Evolutionary conservation across 2,329 filamentous ascomycete genomes (phyloP), one percentile per base, ranked within the genome.

Genomic region (Scleromitrula shiraiana): DNA sequence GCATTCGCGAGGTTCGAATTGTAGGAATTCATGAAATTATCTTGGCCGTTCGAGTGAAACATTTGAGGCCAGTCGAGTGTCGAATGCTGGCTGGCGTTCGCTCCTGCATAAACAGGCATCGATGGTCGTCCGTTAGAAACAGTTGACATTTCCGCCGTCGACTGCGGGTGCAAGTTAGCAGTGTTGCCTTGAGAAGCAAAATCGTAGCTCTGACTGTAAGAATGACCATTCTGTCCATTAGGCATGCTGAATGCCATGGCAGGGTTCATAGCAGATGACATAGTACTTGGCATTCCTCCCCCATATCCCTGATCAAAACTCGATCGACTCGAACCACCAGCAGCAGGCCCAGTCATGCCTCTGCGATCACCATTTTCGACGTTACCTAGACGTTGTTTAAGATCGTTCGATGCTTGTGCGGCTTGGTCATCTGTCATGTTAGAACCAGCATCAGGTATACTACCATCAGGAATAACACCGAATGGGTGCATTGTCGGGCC

Each of bases 51-150:
- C 71, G 81, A 68, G 71, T 82, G 83, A 72, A 87, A 87, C 80
- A 88, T 85, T 65, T 83, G 77, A 63, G 82, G 77, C 84, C 84
- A 88, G 70, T 88, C 83, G 50, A 84, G 71, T 71, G 75, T 68
- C 65, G 77, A 73, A 68, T 81, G 78, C 67, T 75, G 75, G 67
- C 74, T 69, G 47, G 50, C 53, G 68, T 75, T 76, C 59, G 77
- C 76, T 64, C 65, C 67, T 32, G 71, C 72, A 62, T 71, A 73
- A 66, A 80, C 80, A 33, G 50, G 46, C 46, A 52, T 41, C 23
- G 49, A 23, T 71, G 80, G 79, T 50, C 57, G 52, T 30, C 54
- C 55, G 45, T 56, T 59, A 42, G 57, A 46, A 40, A 56, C 47
- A 23, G 50, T 54, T 49, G 56, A 50, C 46, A 59, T 55, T 49